Evolutionary conservation across 345 rosid genomes (phyloP), one percentile per base, ranked within the genome.

Genomic region (Psidium guajava): DNA sequence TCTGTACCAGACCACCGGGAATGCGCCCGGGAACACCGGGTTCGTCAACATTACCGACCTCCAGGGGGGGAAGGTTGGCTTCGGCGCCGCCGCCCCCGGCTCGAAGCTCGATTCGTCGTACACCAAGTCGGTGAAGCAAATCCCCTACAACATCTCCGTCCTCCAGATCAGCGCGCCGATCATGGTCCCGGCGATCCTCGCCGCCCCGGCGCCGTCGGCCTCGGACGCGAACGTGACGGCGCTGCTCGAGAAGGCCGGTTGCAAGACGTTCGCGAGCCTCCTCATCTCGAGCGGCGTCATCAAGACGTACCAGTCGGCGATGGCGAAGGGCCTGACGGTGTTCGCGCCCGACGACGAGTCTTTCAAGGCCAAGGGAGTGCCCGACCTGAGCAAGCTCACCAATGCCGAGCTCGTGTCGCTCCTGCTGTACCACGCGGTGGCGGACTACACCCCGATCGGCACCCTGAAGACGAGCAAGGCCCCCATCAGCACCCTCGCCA

Each of bases 281-380:
- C 91, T 97, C 13, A 83, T 69, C 5, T 81, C 93, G 2, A 97
- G 93, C 51, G 99, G 99, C 21, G 98, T 96, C 32, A 84, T 95
- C 73, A 95, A 96, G 90, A 93, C 91, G 36, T 97, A 90, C 58
- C 90, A 92, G 91, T 83, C 98, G 3, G 91, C 95, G 21, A 21
- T 89, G 8, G 92, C 88, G 5, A 94, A 96, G 74, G 98, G 99
- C 5, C 90, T 96, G 89, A 97, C 98, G 7, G 57, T 96, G 28
- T 97, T 97, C 59, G 98, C 98, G 27, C 98, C 99, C 53, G 86
- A 88, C 59, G 98, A 97, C 87, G 98, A 93, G 89, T 98, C 99
- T 15, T 97, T 97, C 56, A 95, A 94, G 90, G 95, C 93, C 6
- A 82, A 77, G 1, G 96, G 91, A 51, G 95, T 93, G 4, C 98